These are phyloP conservation scores for Malus hybrid DNA, from an alignment of 331 rosid species.

Conservation along the genomic window DNA sequence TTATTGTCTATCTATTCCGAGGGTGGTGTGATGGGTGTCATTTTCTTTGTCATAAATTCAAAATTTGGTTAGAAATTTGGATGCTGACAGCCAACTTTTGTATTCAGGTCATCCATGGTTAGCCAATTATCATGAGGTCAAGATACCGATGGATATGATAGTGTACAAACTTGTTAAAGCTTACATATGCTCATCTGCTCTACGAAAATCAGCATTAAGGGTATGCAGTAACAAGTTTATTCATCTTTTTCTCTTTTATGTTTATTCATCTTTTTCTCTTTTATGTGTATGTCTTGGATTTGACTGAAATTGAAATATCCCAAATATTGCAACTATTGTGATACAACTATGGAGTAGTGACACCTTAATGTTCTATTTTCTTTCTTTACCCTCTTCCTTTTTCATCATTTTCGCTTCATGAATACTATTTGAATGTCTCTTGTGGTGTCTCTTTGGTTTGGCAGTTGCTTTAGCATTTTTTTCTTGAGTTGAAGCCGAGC, in stretches of 20 bases:
- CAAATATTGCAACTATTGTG: not conserved
- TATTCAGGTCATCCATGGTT: constrained; percentile 85
- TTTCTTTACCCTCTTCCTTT: not conserved
- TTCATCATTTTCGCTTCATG: not conserved
- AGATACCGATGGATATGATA: constrained; percentile 68
- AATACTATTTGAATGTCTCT: not conserved
- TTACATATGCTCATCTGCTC: constrained; percentile 58
- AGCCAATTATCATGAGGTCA: constrained; percentile 36
- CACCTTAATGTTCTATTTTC: not conserved
- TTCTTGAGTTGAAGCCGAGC: not conserved
- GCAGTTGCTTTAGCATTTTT: not conserved
- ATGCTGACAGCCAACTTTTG: constrained; percentile 15
- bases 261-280: not conserved
- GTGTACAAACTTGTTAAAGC: constrained; percentile 55
- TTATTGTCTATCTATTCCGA: constrained; percentile 1
- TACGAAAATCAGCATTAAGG: constrained; percentile 65
- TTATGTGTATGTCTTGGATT: not conserved
- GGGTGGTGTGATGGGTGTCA: not conserved
- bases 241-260: not conserved
- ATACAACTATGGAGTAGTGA: not conserved
- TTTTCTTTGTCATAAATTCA: not conserved
- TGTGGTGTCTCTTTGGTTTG: not conserved
- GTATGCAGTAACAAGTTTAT: constrained; percentile 29
- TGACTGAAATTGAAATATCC: not conserved
- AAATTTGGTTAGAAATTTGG: not conserved